phyloP scores from a whole-genome alignment of 2,329 filamentous ascomycete species.

The Stachybotrys elegans region DNA sequence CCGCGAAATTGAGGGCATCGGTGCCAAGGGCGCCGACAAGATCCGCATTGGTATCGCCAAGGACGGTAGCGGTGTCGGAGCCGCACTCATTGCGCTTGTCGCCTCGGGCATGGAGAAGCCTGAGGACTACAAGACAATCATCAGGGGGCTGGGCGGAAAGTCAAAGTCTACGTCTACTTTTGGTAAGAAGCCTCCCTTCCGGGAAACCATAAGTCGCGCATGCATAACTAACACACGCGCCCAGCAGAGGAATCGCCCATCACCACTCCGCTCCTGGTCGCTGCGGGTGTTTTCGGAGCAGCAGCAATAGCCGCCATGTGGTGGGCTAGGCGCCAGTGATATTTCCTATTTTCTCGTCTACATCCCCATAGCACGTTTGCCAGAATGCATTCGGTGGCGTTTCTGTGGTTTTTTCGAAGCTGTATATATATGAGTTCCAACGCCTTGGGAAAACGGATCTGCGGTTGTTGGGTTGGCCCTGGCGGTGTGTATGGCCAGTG shows the following conservation, averaged over 20 bases:
- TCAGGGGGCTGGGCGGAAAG: background rate
- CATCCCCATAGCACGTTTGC: no score
- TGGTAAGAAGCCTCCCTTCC: background rate
- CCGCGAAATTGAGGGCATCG: constrained; percentile 70
- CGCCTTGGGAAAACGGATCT: no score
- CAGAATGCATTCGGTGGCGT: background rate
- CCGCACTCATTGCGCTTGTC: constrained; percentile 88
- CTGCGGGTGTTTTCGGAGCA: constrained; percentile 29
- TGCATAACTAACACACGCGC: constrained; percentile 13
- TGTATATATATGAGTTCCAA: no score
- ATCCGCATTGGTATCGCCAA: constrained; percentile 95
- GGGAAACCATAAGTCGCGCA: background rate
- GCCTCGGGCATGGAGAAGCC: constrained; percentile 63
- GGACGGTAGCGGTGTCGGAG: constrained; percentile 80
- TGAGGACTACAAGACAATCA: constrained; percentile 26
- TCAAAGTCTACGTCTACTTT: background rate
- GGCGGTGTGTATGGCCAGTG: no score
- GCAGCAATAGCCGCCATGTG: constrained; percentile 32
- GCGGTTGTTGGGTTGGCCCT: no score
- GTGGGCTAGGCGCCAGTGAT: constrained; percentile 26
- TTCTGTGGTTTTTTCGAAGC: constrained; percentile 1
- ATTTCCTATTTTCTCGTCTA: background rate
- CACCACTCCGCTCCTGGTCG: constrained; percentile 24
- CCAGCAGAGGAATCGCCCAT: constrained; percentile 24
- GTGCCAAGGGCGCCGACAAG: constrained; percentile 71